Conservation (phyloP, 2,329 filamentous ascomycete species). For the Cladosporium velox region DNA sequence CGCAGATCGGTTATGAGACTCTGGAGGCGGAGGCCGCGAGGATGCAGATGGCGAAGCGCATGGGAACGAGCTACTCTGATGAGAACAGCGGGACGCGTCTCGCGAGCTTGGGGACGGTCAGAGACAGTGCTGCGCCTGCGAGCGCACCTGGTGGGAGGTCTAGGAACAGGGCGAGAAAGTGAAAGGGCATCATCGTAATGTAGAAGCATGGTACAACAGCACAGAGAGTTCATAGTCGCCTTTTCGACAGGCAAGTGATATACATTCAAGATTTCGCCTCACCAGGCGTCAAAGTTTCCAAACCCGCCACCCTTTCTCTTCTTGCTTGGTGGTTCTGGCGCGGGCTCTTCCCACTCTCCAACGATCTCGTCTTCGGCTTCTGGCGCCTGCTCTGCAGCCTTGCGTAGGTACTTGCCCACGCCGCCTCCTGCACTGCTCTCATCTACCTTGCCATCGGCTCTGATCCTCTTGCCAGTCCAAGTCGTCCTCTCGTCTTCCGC, state of each 20-base stretch:
- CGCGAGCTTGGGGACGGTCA: constrained; percentile 35
- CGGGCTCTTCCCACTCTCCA: constrained; percentile 63
- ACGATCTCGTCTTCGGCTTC: constrained; percentile 59
- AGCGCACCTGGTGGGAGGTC: constrained; percentile 23
- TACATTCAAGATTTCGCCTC: constrained; percentile 26
- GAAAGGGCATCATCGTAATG: neutral
- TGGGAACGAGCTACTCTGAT: constrained; percentile 35
- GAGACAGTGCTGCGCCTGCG: constrained; percentile 30
- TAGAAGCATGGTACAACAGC: constrained; percentile 11
- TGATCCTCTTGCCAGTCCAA: constrained; percentile 92
- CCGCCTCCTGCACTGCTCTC: constrained; percentile 52
- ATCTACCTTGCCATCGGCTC: constrained; percentile 62
- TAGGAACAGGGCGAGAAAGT: neutral
- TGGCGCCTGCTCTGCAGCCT: constrained; percentile 40
- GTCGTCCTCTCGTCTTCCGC: constrained; percentile 87
- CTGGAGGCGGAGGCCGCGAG: constrained; percentile 36
- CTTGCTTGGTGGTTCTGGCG: constrained; percentile 80
- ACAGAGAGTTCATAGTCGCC: neutral
- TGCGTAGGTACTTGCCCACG: constrained; percentile 82
- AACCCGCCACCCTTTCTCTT: constrained; percentile 67
- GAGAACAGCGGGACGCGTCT: constrained; percentile 29
- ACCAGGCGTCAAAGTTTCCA: constrained; percentile 95
- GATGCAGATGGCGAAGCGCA: constrained; percentile 35
- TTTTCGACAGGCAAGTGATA: neutral
- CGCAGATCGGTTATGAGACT: constrained; percentile 40